Evolutionary conservation across 352 stramenopile species (phyloP).

Genomic region (Phytophthora citricola): DNA sequence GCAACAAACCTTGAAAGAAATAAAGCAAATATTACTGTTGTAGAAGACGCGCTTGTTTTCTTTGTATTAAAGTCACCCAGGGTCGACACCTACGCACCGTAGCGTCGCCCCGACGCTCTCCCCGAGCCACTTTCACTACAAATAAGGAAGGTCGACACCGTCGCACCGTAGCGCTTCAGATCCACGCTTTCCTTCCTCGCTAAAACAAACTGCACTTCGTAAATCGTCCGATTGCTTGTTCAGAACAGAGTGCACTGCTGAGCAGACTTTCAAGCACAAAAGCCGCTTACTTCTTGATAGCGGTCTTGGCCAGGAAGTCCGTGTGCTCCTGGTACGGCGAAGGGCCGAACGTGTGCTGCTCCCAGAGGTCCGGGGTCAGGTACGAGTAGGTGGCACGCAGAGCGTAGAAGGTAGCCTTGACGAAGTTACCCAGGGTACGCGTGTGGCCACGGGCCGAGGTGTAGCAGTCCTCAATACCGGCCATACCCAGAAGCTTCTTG

Average conservation of each 20-base stretch:
- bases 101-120: conserved; percentile 89
- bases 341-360: conserved; percentile 93
- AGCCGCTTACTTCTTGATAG: conserved; percentile 87
- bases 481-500: conserved; percentile 99
- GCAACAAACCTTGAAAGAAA: neutral
- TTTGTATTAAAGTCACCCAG: conserved; percentile 37
- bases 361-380: conserved; percentile 99
- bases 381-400: conserved; percentile 98
- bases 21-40: neutral
- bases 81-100: conserved; percentile 93
- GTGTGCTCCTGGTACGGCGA: conserved; percentile 99
- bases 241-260: conserved; percentile 36
- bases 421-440: conserved; percentile 99
- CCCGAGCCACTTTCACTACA: conserved; percentile 47
- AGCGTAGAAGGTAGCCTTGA: conserved; percentile 99
- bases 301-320: conserved; percentile 99
- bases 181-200: conserved; percentile 75
- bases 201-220: conserved; percentile 30
- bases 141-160: conserved; percentile 87
- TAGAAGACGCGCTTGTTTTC: conserved; percentile 30
- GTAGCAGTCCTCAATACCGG: conserved; percentile 99
- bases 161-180: conserved; percentile 90
- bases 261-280: conserved; percentile 16
- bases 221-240: conserved; percentile 39
- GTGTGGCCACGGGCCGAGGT: conserved; percentile 97